Conservation (phyloP, 495 filamentous ascomycete genomes). For the Podospora conica region DNA sequence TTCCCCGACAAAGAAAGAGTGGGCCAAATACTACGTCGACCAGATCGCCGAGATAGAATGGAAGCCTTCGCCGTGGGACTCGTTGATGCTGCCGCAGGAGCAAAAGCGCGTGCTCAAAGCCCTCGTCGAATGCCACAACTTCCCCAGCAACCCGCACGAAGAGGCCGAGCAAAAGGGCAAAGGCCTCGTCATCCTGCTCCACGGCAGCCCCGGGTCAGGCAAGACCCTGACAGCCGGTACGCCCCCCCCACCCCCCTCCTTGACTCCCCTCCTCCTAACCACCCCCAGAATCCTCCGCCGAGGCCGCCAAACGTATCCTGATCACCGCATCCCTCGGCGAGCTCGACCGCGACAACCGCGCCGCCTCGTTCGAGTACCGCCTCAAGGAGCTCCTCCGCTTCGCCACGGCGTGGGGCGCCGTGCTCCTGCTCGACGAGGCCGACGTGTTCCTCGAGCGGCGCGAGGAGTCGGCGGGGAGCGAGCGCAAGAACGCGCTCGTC, state of each 20-base stretch:
- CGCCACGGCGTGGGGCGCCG: conserved; percentile 74
- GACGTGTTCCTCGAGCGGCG: conserved; percentile 44
- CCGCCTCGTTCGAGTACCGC: too few species aligned
- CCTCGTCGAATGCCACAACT: conserved; percentile 64
- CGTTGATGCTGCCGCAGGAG: conserved; percentile 66
- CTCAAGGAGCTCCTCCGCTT: conserved; percentile 81
- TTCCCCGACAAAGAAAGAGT: conserved; percentile 73
- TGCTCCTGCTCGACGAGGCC: conserved; percentile 57
- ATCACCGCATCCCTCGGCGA: neutral
- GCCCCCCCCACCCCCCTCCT: too few species aligned
- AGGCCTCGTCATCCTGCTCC: conserved; percentile 42
- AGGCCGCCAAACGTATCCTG: conserved; percentile 1
- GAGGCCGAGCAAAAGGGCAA: conserved; percentile 64
- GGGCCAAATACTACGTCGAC: conserved; percentile 75
- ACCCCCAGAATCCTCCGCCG: conserved; percentile 11
- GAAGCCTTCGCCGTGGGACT: conserved; percentile 71
- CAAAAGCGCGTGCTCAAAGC: conserved; percentile 80
- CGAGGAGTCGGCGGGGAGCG: too few species aligned
- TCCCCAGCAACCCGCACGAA: conserved; percentile 49
- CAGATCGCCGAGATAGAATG: conserved; percentile 52
- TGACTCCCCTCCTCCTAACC: too few species aligned
- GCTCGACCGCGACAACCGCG: conserved; percentile 22
- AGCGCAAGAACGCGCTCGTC: too few species aligned
- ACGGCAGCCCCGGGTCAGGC: conserved; percentile 44
- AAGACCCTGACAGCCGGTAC: conserved; percentile 52